Percentiles rank a stretch among this genome's conserved stretches.
phyloP scores from a whole-genome alignment of 2,329 filamentous ascomycete species.

The Juglanconis sp. region DNA sequence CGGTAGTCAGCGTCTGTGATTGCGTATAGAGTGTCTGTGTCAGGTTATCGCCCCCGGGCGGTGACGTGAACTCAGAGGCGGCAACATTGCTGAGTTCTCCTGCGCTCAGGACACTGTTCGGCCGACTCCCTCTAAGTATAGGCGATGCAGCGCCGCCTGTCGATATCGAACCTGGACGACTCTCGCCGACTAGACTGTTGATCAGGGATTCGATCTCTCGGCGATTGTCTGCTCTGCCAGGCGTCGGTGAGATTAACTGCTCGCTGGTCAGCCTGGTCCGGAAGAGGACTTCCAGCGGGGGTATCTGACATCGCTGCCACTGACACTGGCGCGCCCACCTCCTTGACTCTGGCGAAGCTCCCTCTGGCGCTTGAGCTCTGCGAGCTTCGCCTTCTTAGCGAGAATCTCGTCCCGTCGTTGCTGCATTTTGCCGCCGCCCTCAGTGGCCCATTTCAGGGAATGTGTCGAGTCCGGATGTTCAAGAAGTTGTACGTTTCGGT shows the following conservation, averaged over 20 bases:
- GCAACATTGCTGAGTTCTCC: conserved; percentile 76
- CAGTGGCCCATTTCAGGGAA: conserved; percentile 46
- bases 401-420: conserved; percentile 93
- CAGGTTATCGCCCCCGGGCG: conserved; percentile 37
- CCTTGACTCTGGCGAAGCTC: conserved; percentile 77
- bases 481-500: neutral
- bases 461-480: neutral
- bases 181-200: conserved; percentile 76
- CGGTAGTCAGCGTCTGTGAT: conserved; percentile 70
- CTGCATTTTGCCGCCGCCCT: conserved; percentile 52
- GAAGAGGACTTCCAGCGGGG: conserved; percentile 2
- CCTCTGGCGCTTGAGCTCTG: conserved; percentile 89
- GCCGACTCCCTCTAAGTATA: conserved; percentile 68
- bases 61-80: conserved; percentile 53
- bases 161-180: conserved; percentile 65
- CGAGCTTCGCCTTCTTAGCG: conserved; percentile 94
- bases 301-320: conserved; percentile 65
- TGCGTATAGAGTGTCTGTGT: conserved; percentile 32
- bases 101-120: conserved; percentile 81
- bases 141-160: conserved; percentile 64
- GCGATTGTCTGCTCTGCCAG: conserved; percentile 64
- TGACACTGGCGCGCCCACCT: conserved; percentile 64
- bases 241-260: conserved; percentile 67
- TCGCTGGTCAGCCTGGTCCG: conserved; percentile 14
- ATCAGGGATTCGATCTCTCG: conserved; percentile 84